phyloP scores from a whole-genome alignment of 1,284 basidiomycete species.

The Phellinidium pouzarii region DNA sequence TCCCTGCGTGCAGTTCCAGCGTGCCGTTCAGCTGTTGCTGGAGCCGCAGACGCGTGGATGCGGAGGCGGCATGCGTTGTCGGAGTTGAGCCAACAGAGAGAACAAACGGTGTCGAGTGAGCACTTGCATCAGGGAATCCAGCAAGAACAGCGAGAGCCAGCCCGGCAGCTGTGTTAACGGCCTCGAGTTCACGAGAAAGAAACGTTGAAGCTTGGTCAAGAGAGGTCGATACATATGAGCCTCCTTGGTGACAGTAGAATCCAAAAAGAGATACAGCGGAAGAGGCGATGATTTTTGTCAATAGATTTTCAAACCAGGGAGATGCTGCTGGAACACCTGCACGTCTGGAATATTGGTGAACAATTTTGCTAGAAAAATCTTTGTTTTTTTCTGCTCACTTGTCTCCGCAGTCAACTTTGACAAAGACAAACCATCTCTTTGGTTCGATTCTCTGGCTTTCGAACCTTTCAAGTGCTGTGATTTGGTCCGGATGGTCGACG shows the following conservation, averaged over 20 bases:
- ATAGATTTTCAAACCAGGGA: slow-evolving; percentile 47
- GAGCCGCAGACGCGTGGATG: slow-evolving; percentile 41
- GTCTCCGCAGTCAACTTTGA: slow-evolving; percentile 77
- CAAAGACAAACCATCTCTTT: slow-evolving; percentile 66
- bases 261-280: slow-evolving; percentile 62
- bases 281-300: slow-evolving; percentile 47
- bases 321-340: slow-evolving; percentile 66
- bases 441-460: slow-evolving; percentile 36
- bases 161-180: slow-evolving; percentile 61
- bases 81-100: slow-evolving; percentile 84
- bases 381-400: slow-evolving; percentile 43
- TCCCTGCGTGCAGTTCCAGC: slow-evolving; percentile 76
- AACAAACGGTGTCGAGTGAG: slow-evolving; percentile 47
- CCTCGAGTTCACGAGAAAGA: slow-evolving; percentile 66
- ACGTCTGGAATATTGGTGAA: slow-evolving; percentile 42
- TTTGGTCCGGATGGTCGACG: slow-evolving; percentile 71
- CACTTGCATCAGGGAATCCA: slow-evolving; percentile 26
- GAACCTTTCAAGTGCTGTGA: slow-evolving; percentile 56
- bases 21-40: slow-evolving; percentile 47
- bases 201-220: slow-evolving; percentile 55
- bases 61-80: slow-evolving; percentile 68
- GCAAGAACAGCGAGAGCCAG: slow-evolving; percentile 47
- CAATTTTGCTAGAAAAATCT: slow-evolving; percentile 8
- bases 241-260: slow-evolving; percentile 78
- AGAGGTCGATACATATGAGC: slow-evolving; percentile 69